Evolutionary conservation across 768 basidiomycete species (phyloP).

Genomic region (Lentinula sp.): DNA sequence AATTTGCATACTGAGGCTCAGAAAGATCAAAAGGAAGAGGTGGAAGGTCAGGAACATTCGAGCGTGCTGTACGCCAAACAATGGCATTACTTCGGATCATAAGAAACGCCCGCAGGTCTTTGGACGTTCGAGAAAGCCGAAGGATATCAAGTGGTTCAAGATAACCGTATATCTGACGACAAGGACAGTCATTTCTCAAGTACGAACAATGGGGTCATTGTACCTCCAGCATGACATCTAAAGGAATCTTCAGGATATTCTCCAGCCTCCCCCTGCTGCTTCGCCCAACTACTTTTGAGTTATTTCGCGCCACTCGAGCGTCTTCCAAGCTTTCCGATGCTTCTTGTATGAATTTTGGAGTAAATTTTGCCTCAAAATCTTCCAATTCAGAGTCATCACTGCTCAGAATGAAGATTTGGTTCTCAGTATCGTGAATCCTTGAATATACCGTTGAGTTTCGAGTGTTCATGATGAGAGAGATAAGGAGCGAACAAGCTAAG

Average conservation of each 20-base stretch:
- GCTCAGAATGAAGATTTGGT: background rate
- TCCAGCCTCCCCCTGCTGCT: constrained; percentile 6
- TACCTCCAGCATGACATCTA: constrained; percentile 10
- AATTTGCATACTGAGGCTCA: constrained; percentile 37
- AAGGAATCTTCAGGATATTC: background rate
- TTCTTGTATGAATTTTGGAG: background rate
- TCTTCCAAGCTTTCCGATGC: background rate
- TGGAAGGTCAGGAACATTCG: constrained; percentile 29
- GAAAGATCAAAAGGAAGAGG: constrained; percentile 35
- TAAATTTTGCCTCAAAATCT: background rate
- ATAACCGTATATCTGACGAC: constrained; percentile 26
- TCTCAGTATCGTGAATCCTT: background rate
- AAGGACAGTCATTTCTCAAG: background rate
- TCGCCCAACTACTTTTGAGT: background rate
- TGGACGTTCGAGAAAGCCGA: constrained; percentile 30
- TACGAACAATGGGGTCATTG: constrained; percentile 1
- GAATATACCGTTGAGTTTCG: background rate
- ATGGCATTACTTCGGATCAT: constrained; percentile 11
- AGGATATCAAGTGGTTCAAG: constrained; percentile 30
- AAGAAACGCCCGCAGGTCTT: constrained; percentile 20
- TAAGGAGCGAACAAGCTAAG: no score
- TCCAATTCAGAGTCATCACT: constrained; percentile 3
- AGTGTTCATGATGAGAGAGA: background rate
- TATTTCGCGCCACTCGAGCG: background rate
- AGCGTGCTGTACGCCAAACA: constrained; percentile 31